Evolutionary conservation across 129 eudicot genomes (phyloP), one percentile per base, ranked within the genome.

Genomic region (sunflower (Helianthus annuus)): DNA sequence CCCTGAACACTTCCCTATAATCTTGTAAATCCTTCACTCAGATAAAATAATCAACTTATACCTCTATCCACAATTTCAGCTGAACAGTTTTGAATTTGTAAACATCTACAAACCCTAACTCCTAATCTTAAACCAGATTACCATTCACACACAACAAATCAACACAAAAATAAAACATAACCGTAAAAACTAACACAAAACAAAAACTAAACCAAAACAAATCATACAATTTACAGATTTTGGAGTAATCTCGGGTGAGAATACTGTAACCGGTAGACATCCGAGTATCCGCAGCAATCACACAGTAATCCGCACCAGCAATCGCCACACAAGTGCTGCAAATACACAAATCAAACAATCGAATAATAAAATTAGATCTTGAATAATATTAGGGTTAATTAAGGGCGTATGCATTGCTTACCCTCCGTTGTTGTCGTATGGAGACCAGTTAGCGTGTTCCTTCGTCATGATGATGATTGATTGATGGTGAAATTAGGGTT

Each of bases 221-320:
- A 66, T 49, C 83, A n/a, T 86, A 94, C 99, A 95, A 84, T 78
- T 95, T 82, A 65, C 80, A 73, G 78, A 95, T 90, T 85, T 95
- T 95, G 80, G 99, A 95, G 84, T 90, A 95, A 69, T 95, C 99
- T 32, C 99, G 91, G 66, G 99, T 95, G 74, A 95, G 99, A 80
- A 95, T 90, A 66, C 74, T 95, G 85, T 95, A 95, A 46, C 99
- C 99, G 38, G 97, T 86, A 15, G 99, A 95, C 97, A 95, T 86
- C 36, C 99, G 91, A 65, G 99, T 95, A 58, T 95, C 99, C 34
- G 99, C 84, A 0, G 99, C 99, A 75, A 95, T 86, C 64, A 95
- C 99, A 70, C 97, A 90, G 71, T 95, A 95, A 81, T 95, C 97
- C 15, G 97, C 83, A 55, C 99, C 99, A 0, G 97, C 99, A 45